Evolutionary conservation across 305 asterid genomes (phyloP).

Genomic region (Vinca major): DNA sequence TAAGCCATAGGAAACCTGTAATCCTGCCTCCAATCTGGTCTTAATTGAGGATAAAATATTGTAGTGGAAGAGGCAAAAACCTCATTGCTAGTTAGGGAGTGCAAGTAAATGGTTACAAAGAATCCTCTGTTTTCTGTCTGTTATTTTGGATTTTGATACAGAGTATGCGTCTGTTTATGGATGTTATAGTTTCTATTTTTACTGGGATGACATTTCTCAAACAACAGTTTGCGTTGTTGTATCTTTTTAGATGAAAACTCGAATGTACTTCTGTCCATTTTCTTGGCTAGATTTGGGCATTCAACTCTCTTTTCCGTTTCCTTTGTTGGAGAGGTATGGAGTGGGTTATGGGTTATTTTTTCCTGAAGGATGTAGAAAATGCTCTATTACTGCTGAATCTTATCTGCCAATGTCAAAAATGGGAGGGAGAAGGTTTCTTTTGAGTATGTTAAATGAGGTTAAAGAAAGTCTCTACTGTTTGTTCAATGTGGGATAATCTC

Average conservation of each 20-base stretch:
- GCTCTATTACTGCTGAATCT: not conserved
- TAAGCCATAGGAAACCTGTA: not conserved
- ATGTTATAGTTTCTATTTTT: not conserved
- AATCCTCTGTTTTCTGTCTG: not conserved
- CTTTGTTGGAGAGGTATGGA: too few relatives aligned
- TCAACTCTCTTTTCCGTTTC: not conserved
- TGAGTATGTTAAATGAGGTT: not conserved
- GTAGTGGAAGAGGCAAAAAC: not conserved
- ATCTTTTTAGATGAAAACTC: too few relatives aligned
- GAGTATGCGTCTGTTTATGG: not conserved
- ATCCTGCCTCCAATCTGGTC: not conserved
- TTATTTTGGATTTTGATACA: not conserved
- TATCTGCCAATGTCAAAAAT: not conserved
- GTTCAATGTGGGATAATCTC: not conserved
- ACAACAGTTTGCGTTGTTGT: too few relatives aligned
- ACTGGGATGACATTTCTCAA: too few relatives aligned
- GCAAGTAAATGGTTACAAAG: not conserved
- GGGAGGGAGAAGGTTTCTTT: not conserved
- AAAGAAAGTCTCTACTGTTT: not conserved
- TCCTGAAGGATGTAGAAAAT: not conserved
- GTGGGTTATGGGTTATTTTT: not conserved
- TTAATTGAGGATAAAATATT: not conserved
- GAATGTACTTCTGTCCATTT: not conserved
- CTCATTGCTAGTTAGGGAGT: not conserved
- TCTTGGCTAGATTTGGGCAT: not conserved